Percentiles rank a stretch among this genome's conserved stretches.
These are phyloP conservation scores for Ogataea thermomethanolica DNA, from an alignment of 805 yeast species.

Conservation along the genomic window DNA sequence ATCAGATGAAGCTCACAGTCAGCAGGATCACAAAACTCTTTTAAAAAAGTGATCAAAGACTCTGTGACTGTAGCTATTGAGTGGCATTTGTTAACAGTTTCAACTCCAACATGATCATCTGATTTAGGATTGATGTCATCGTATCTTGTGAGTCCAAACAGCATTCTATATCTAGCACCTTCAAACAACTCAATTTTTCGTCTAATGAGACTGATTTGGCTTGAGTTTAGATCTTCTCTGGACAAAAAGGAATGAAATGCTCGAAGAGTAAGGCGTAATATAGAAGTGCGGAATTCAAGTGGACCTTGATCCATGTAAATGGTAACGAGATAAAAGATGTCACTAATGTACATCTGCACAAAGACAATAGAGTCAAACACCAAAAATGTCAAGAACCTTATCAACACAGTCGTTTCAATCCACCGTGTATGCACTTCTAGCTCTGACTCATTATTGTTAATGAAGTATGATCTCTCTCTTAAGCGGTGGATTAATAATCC, in stretches of 20 bases:
- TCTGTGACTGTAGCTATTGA: slow-evolving; percentile 60
- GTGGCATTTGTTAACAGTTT: slow-evolving; percentile 39
- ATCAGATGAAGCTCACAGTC: slow-evolving; percentile 55
- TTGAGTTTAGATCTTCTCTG: slow-evolving; percentile 46
- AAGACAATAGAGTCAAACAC: slow-evolving; percentile 66
- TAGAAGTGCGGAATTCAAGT: slow-evolving; percentile 53
- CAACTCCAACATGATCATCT: slow-evolving; percentile 29
- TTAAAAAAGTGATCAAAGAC: slow-evolving; percentile 49
- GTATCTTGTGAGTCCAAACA: slow-evolving; percentile 66
- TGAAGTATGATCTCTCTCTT: slow-evolving; percentile 48
- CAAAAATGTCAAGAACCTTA: slow-evolving; percentile 57
- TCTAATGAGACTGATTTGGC: slow-evolving; percentile 40
- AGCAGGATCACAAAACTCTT: slow-evolving; percentile 42
- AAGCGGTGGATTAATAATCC: slow-evolving; percentile 59
- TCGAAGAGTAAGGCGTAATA: slow-evolving; percentile 62
- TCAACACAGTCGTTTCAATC: slow-evolving; percentile 68
- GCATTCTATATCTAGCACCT: slow-evolving; percentile 63
- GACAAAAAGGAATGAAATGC: slow-evolving; percentile 66
- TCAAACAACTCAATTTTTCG: slow-evolving; percentile 45
- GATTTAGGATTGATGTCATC: slow-evolving; percentile 33
- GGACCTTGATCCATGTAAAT: slow-evolving; percentile 52
- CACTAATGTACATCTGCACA: slow-evolving; percentile 66
- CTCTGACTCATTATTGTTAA: slow-evolving; percentile 43
- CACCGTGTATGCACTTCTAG: slow-evolving; percentile 54
- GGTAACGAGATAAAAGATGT: slow-evolving; percentile 64